Conservation (phyloP, 2,329 filamentous ascomycete genomes). For the Hymenoscyphus fraxineus region DNA sequence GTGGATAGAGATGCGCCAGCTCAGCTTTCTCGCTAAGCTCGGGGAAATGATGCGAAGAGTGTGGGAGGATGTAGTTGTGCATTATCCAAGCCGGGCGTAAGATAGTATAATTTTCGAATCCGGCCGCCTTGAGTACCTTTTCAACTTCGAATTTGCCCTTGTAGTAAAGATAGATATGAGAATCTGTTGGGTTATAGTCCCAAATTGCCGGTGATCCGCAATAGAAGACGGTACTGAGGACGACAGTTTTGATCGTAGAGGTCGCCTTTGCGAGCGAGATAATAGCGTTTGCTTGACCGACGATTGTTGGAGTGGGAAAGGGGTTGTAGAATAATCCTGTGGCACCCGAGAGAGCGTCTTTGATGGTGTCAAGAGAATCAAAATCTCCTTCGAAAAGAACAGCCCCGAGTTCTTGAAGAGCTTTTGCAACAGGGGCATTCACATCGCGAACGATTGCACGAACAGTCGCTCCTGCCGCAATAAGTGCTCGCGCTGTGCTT, state of each 20-base stretch:
- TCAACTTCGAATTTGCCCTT: conserved; percentile 15
- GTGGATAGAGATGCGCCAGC: conserved; percentile 12
- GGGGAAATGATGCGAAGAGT: conserved; percentile 10
- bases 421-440: conserved; percentile 29
- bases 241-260: conserved; percentile 13
- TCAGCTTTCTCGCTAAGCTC: conserved; percentile 12
- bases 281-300: conserved; percentile 9
- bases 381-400: conserved; percentile 39
- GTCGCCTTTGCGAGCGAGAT: conserved; percentile 7
- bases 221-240: conserved; percentile 13
- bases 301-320: conserved; percentile 4
- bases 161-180: conserved; percentile 11
- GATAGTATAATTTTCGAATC: conserved; percentile 17
- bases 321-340: conserved; percentile 17
- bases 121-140: conserved; percentile 12
- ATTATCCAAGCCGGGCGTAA: conserved; percentile 14
- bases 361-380: conserved; percentile 33
- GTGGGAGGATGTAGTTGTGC: conserved; percentile 14
- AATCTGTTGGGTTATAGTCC: conserved; percentile 6
- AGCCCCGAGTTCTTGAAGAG: conserved; percentile 30
- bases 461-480: conserved; percentile 33
- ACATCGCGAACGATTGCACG: conserved; percentile 38
- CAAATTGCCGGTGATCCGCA: conserved; percentile 5
- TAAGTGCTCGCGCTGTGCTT: conserved; percentile 33
- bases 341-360: conserved; percentile 36